Base-by-base conservation (phyloP, 192 early-diverging fungal species). In the Hyaloraphidium curvatum region DNA sequence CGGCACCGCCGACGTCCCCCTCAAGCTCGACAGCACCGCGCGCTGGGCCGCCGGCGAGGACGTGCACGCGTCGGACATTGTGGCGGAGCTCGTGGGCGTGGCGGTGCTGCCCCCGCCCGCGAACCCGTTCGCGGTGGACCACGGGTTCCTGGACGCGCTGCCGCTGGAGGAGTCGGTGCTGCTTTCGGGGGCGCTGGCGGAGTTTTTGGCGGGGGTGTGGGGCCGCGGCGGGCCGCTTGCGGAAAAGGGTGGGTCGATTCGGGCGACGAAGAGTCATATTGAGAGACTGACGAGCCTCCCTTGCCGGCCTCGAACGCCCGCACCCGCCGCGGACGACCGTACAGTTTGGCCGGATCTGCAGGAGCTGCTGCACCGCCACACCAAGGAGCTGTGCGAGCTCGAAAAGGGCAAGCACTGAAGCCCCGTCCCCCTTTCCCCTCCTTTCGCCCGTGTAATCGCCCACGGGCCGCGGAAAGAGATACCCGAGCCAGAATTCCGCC, bases 91-190 rank as follows among this genome's bases (percentile, higher is more conserved):
- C 17, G 72, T 82, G 11, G 69, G 68, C 28, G 61, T 73, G 16
- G 67, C 77, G 7, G 41, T 78, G 51, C 57, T 55, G 28, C 71
- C 68, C 33, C 68, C 73, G 28, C 76, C 76, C 0, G 62, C 72
- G 39, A 82, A 82, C 59, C 80, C 80, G 0, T 82, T 80, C 59
- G 66, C 72, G 30, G 66, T 82, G 19, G 69, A 78, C 37, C 71
- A 72, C 50, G 59, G 60, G 17, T 80, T 75, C 33, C 80, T 74
- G 61, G 78, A 78, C 14, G 51, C 59, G 1, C 55, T 82, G 30
- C 72, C 80, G 0, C 39, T 78, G 0, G 80, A 82, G 55, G 80
- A 82, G 39, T 60, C 68, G 2, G 78, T 76, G 1, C 72, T 82
- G 2, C 62, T 66, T 1, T 78, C 76, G 0, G 80, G 80, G 37